Base-by-base conservation (phyloP, 2,329 filamentous ascomycete species). In the Hysterium pulicare region DNA sequence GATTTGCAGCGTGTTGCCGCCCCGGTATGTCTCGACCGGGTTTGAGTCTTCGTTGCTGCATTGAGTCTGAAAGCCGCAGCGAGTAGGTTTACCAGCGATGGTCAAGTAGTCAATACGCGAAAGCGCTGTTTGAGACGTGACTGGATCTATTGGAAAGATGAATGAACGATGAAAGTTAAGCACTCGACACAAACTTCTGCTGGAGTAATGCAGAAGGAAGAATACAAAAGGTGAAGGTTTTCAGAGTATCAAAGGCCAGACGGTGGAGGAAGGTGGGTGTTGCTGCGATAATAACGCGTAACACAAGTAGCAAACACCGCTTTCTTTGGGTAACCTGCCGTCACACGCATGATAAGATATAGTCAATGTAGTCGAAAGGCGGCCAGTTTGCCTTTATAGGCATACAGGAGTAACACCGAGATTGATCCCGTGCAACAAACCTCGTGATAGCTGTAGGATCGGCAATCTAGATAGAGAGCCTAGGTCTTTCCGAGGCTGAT, bases 241-340 rank as follows among this genome's bases (percentile, higher is more conserved):
- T 13, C 13, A 28, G 24, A 28, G 13, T 28, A 28, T 13, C 13
- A 28, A 28, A 28, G 24, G 7, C 24, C 13, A 28, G 15, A 9
- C 10, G 8, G n/a, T 19, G 11, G 33, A 21, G 19, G 8, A 36
- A 15, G 9, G 10, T 5, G 33, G 9, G 15, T 5, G 19, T 9
- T n/a, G 19, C 8, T 36, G 17, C 15, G 10, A 19, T 9, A 21
- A 36, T 5, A 19, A 19, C 5, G 19, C 9, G 5, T 36, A 8
- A 36, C 8, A 36, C 33, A 36, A 22, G 33, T 10, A 36, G 33
- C 33, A 36, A 36, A 36, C 33, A 36, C 9, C 20, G 33, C 8
- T 9, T n/a, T 22, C 15, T 17, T 36, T 36, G 33, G 21, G 8
- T 9, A 5, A 9, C 9, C 19, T 36, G 8, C 33, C 9, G 33